Conservation (phyloP, 176 grass and related monocot species). For the Eleusine coracana region DNA sequence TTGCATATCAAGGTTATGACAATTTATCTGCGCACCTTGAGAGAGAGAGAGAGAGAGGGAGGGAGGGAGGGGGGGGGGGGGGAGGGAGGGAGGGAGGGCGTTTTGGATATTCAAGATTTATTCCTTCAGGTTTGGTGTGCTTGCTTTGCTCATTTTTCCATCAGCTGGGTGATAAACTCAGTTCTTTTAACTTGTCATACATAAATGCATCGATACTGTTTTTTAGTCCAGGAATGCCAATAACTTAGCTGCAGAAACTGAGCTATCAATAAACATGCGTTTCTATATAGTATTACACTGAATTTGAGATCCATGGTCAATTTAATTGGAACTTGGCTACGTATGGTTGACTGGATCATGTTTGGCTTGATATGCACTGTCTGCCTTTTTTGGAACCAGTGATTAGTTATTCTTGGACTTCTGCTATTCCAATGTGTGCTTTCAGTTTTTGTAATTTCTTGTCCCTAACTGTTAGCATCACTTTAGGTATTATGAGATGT, state of each 20-base stretch:
- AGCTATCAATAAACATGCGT: slow-evolving; percentile 10
- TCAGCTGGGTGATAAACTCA: not conserved
- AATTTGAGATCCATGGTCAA: slow-evolving; percentile 11
- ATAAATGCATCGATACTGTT: not conserved
- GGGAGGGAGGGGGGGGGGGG: too few species aligned
- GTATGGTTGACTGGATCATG: not conserved
- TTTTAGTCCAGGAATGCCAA: not conserved
- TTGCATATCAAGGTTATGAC: not conserved
- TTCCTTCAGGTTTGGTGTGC: not conserved
- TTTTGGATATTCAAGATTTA: not conserved
- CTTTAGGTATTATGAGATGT: slow-evolving; percentile 75
- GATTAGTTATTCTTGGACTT: not conserved
- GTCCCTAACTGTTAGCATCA: slow-evolving; percentile 32
- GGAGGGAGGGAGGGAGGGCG: too few species aligned
- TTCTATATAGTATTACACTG: not conserved
- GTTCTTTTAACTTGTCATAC: slow-evolving; percentile 2
- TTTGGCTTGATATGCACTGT: slow-evolving; percentile 8
- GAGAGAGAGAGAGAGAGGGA: too few species aligned
- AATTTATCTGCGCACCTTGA: not conserved
- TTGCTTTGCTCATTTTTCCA: not conserved
- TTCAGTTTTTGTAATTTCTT: slow-evolving; percentile 30
- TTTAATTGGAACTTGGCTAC: not conserved
- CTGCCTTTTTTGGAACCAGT: not conserved
- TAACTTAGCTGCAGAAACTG: slow-evolving; percentile 18
- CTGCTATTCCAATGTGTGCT: slow-evolving; percentile 15